Conservation (phyloP, 2,329 filamentous ascomycete species). For the Tolypocladium tundrense region DNA sequence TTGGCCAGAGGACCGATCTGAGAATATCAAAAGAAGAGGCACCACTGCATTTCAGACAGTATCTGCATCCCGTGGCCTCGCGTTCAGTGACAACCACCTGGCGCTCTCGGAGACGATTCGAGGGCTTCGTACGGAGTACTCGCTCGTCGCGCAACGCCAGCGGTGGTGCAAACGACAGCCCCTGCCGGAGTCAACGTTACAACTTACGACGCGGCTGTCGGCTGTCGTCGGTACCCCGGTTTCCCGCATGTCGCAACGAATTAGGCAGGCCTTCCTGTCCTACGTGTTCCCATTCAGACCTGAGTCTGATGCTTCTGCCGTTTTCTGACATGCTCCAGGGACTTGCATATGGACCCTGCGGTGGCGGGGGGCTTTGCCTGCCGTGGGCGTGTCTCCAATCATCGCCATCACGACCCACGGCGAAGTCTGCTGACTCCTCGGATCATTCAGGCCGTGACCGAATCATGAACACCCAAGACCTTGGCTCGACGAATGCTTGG, state of each 20-base stretch:
- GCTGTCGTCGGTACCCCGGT: not conserved
- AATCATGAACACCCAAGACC: no score
- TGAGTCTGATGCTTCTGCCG: not conserved
- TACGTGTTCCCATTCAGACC: not conserved
- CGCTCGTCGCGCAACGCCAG: no score
- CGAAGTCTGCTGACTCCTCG: not conserved
- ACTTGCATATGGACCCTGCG: not conserved
- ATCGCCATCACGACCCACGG: not conserved
- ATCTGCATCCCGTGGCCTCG: no score
- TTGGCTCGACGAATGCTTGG: not conserved
- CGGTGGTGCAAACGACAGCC: not conserved
- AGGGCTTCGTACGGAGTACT: no score
- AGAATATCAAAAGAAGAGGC: no score
- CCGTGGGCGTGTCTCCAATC: not conserved
- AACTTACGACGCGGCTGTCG: not conserved
- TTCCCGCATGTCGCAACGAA: not conserved
- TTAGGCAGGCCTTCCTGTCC: not conserved
- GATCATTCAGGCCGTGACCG: not conserved
- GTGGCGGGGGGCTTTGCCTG: not conserved
- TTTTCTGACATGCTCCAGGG: not conserved
- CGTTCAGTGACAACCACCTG: no score
- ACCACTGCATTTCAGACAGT: no score
- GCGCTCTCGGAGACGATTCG: no score
- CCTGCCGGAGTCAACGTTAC: not conserved
- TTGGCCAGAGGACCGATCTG: no score